These are phyloP conservation scores for Boletus fagicola DNA, from an alignment of 768 basidiomycete species.

Conservation along the genomic window DNA sequence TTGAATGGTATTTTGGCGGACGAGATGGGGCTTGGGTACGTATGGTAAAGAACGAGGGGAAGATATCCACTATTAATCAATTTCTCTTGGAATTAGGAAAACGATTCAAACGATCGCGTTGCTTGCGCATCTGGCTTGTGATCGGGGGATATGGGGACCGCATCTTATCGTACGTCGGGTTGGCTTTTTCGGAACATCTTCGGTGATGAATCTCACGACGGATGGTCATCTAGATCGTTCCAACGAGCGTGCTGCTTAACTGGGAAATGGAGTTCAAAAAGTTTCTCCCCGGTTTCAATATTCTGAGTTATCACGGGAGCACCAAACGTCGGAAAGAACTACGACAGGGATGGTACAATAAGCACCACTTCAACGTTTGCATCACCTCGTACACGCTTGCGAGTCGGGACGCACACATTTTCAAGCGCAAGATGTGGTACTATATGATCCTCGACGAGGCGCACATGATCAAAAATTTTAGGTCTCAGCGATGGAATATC, in stretches of 20 bases:
- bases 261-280: constrained; percentile 99
- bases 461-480: constrained; percentile 98
- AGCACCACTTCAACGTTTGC: constrained; percentile 88
- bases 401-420: constrained; percentile 86
- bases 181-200: neutral
- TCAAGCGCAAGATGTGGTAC: constrained; percentile 92
- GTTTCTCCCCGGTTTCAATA: constrained; percentile 85
- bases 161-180: constrained; percentile 68
- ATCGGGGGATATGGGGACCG: constrained; percentile 88
- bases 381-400: constrained; percentile 93
- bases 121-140: constrained; percentile 88
- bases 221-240: constrained; percentile 57
- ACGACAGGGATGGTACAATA: constrained; percentile 88
- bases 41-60: constrained; percentile 8
- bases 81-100: constrained; percentile 50
- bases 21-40: constrained; percentile 93
- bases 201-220: constrained; percentile 1
- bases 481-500: constrained; percentile 90
- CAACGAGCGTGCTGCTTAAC: constrained; percentile 90
- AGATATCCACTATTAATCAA: neutral
- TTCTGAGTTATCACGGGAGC: constrained; percentile 87
- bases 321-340: constrained; percentile 88
- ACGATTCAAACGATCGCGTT: constrained; percentile 97
- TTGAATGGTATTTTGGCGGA: constrained; percentile 86
- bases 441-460: constrained; percentile 97